Percentiles rank a stretch among this genome's conserved stretches.
Conservation (phyloP, 208 protist species). For the Naegleria fowleri region DNA sequence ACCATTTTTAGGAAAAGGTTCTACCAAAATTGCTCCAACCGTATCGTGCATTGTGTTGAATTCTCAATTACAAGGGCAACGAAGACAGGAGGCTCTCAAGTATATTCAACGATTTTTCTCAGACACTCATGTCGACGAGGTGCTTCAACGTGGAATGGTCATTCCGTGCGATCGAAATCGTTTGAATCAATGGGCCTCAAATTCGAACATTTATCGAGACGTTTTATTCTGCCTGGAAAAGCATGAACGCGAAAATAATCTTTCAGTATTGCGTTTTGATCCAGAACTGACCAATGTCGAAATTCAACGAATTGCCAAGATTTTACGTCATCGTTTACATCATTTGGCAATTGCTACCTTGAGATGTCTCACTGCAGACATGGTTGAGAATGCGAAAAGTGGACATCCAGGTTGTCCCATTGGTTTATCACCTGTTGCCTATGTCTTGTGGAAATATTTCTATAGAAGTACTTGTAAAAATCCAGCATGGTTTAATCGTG, state of each 20-base stretch:
- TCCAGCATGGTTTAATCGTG: constrained; percentile 89
- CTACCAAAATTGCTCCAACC: not conserved
- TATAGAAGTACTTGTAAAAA: constrained; percentile 86
- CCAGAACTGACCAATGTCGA: not conserved
- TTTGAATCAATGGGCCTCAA: not conserved
- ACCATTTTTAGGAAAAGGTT: not conserved
- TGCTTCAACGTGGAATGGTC: not conserved
- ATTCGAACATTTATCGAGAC: not conserved
- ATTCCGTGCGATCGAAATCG: not conserved
- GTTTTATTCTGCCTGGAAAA: not conserved
- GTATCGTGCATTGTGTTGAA: not conserved
- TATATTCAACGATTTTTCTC: not conserved
- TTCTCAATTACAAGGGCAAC: not conserved
- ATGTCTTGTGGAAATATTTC: constrained; percentile 86
- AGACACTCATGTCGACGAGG: not conserved
- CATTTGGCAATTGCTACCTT: not conserved
- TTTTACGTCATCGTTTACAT: not conserved
- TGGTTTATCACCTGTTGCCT: constrained; percentile 88
- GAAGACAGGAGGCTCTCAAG: not conserved
- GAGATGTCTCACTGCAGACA: constrained; percentile 55
- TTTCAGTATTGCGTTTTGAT: not conserved
- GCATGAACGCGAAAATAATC: not conserved
- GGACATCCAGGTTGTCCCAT: constrained; percentile 85
- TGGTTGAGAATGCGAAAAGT: constrained; percentile 85
- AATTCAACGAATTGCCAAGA: not conserved